Evolutionary conservation across 176 grass and related monocot species (phyloP), one percentile per base, ranked within the genome.

Genomic region (Phragmites australis): DNA sequence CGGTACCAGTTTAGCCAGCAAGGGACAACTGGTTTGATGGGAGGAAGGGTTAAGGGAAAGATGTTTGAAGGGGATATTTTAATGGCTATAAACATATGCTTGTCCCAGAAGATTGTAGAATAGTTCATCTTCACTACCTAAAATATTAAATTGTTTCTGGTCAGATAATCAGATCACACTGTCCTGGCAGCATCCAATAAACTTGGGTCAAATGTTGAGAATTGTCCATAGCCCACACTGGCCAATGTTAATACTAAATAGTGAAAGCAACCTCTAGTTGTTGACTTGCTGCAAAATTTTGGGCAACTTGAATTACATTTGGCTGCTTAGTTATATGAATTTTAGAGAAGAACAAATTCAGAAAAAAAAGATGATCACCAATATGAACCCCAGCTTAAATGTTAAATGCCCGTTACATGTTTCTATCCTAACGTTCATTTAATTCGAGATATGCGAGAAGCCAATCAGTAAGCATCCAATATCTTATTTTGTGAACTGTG

Each of bases 221-320:
- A 81, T 58, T 56, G 23, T 50, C 9, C 44, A 45, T 72, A 74
- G 39, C 0, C 21, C 23, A 59, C 40, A 74, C 11, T 58, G n/a
- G 16, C 14, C 32, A 61, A 42, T 81, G 29, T 13, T 27, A 68
- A 71, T 1, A 4, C 21, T 18, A 12, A 37, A 68, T 68, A 68
- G 40, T 21, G 62, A 37, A 84, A 32, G 5, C 5, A 45, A 68
- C 21, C n/a, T 58, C 19, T 68, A 12, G 6, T 39, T 8, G 26
- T 22, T 65, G 5, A 12, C 4, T 39, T 8, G 26, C 31, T 65
- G 5, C 19, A 65, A 23, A 52, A 19, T 51, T 64, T 79, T 69
- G 23, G 44, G 43, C 65, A 75, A 11, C 34, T 76, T 68, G 52
- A 82, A 11, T 34, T 62, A 82, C 43, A 51, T 60, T 75, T 71